These are phyloP conservation scores for Neofusicoccum laricinum DNA, from an alignment of 2,329 filamentous ascomycete genomes.

Conservation along the genomic window DNA sequence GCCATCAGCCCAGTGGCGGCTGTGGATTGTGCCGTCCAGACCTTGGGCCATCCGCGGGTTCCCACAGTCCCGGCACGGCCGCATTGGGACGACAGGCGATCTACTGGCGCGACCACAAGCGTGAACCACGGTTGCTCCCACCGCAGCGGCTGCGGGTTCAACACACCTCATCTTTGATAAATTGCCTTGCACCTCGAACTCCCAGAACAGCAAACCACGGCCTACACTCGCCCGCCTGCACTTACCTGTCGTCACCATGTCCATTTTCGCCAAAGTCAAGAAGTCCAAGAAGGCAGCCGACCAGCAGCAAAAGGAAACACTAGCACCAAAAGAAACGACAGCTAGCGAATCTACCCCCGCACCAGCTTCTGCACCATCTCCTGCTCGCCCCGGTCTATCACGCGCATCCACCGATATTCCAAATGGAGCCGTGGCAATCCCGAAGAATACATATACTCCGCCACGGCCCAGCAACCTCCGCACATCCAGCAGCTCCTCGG, in stretches of 20 bases:
- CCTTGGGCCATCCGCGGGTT: background rate
- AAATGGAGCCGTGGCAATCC: slow-evolving; percentile 25
- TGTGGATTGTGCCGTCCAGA: background rate
- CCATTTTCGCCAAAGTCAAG: slow-evolving; percentile 31
- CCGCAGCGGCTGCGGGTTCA: background rate
- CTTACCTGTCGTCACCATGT: slow-evolving; percentile 23
- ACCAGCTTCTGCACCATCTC: slow-evolving; percentile 1
- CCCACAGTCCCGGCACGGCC: background rate
- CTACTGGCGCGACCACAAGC: background rate
- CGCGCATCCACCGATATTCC: slow-evolving; percentile 24
- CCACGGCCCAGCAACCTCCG: slow-evolving; percentile 17
- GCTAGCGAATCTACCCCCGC: background rate
- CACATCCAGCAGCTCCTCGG: slow-evolving; percentile 1
- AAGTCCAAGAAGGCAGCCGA: slow-evolving; percentile 25
- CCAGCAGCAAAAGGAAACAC: slow-evolving; percentile 20
- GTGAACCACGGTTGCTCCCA: background rate
- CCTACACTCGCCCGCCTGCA: background rate
- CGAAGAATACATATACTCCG: slow-evolving; percentile 20
- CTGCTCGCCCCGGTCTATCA: background rate
- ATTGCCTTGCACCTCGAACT: background rate
- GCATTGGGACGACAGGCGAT: background rate
- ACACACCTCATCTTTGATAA: background rate
- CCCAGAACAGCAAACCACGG: background rate
- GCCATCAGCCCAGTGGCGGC: background rate
- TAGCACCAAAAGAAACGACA: slow-evolving; percentile 21